These are phyloP conservation scores for Aspergillus puulaauensis DNA, from an alignment of 2,329 filamentous ascomycete species.

Conservation along the genomic window DNA sequence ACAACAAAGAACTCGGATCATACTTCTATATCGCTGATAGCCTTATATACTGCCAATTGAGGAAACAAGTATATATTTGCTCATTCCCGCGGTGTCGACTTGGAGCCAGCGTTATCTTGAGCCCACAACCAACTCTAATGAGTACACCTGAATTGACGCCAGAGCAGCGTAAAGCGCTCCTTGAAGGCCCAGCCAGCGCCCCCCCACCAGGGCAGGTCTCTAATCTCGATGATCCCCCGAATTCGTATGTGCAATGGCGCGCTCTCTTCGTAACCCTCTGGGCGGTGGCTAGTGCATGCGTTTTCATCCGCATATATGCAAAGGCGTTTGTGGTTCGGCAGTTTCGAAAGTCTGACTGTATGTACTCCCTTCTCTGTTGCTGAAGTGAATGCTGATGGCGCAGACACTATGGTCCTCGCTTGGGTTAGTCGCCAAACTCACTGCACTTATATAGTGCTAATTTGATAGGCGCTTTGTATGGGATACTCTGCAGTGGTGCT, in stretches of 20 bases:
- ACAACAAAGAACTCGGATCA: too few species aligned
- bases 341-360: constrained; percentile 5
- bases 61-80: too few species aligned
- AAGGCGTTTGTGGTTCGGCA: constrained; percentile 1
- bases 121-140: neutral
- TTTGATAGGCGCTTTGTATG: neutral
- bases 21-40: too few species aligned
- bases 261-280: neutral
- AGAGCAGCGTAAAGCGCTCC: neutral
- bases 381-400: neutral
- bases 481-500: neutral
- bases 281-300: neutral
- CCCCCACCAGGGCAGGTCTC: constrained; percentile 4
- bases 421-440: neutral
- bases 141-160: neutral
- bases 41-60: too few species aligned
- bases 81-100: too few species aligned
- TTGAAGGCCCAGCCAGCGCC: neutral
- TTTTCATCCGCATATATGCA: constrained; percentile 4
- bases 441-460: neutral
- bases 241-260: neutral
- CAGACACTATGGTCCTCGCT: neutral
- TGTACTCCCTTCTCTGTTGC: neutral
- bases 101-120: too few species aligned
- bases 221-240: constrained; percentile 1